phyloP scores from a whole-genome alignment of 176 grass and related monocot species.

The Musa schizocarpa region DNA sequence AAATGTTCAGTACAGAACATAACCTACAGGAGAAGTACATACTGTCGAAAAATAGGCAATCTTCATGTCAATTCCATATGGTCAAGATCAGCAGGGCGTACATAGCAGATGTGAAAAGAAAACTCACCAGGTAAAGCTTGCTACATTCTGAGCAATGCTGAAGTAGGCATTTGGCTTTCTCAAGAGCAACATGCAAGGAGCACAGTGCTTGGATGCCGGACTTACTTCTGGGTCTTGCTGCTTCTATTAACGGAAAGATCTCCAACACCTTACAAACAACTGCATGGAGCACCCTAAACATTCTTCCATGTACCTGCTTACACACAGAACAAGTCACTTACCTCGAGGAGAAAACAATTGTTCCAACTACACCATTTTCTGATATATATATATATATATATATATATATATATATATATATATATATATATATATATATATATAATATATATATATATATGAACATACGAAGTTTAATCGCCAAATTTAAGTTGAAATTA shows the following conservation, averaged over 20 bases:
- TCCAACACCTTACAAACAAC: conserved; percentile 12
- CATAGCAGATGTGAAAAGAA: not conserved
- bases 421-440: not conserved
- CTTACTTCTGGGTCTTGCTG: conserved; percentile 27
- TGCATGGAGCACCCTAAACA: conserved; percentile 8
- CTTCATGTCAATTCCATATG: not conserved
- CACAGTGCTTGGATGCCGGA: conserved; percentile 30
- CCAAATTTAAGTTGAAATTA: not conserved
- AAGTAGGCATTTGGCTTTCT: conserved; percentile 30
- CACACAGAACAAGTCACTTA: not conserved
- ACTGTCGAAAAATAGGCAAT: no score
- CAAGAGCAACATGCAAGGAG: conserved; percentile 25
- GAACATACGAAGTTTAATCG: not conserved
- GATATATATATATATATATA: not conserved
- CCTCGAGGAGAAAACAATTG: not conserved
- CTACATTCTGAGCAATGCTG: conserved; percentile 35
- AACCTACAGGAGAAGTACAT: no score
- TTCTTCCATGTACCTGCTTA: conserved; percentile 8
- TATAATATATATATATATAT: not conserved
- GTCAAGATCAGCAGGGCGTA: not conserved
- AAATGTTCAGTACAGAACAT: not conserved
- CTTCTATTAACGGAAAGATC: conserved; percentile 32
- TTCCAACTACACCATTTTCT: not conserved
- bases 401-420: not conserved
- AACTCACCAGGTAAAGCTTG: conserved; percentile 36